Percentiles rank a stretch among this genome's conserved stretches.
Conservation (phyloP, 192 early-diverging fungal genomes). For the Gigaspora rosea region DNA sequence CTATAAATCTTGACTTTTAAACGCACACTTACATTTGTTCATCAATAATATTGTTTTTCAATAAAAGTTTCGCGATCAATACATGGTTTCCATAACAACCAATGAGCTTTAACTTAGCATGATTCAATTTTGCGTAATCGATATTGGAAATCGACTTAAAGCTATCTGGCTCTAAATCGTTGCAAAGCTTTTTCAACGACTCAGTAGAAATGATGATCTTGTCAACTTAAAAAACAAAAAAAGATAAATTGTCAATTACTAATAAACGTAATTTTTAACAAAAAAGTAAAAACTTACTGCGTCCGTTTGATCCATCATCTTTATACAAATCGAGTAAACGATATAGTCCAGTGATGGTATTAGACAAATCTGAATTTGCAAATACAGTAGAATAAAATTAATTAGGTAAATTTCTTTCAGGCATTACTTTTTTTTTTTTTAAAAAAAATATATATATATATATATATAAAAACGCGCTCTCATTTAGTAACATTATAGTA, state of each 20-base stretch:
- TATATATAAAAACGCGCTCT: too few relatives aligned
- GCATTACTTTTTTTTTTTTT: too few relatives aligned
- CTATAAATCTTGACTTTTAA: too few relatives aligned
- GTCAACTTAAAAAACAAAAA: constrained; percentile 16
- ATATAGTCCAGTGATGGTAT: constrained; percentile 16
- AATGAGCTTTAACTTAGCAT: neutral
- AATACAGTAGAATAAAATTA: too few relatives aligned
- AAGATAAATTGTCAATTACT: neutral
- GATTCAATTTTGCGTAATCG: constrained; percentile 10
- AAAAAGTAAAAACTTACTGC: constrained; percentile 7
- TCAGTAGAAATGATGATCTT: constrained; percentile 20
- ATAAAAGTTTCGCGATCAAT: constrained; percentile 27
- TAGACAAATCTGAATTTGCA: neutral
- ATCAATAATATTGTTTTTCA: neutral
- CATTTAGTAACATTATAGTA: too few relatives aligned
- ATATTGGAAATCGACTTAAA: constrained; percentile 26
- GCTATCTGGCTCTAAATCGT: constrained; percentile 18
- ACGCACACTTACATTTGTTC: constrained; percentile 6
- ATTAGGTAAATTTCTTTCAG: too few relatives aligned
- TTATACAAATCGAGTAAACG: constrained; percentile 20
- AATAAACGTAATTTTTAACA: neutral
- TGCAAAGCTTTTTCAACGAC: constrained; percentile 22
- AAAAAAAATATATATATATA: too few relatives aligned
- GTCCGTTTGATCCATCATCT: constrained; percentile 27
- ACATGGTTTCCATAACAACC: constrained; percentile 27